These are phyloP conservation scores for Oenanthe javanica DNA, from an alignment of 140 eudicot genomes.

Conservation along the genomic window DNA sequence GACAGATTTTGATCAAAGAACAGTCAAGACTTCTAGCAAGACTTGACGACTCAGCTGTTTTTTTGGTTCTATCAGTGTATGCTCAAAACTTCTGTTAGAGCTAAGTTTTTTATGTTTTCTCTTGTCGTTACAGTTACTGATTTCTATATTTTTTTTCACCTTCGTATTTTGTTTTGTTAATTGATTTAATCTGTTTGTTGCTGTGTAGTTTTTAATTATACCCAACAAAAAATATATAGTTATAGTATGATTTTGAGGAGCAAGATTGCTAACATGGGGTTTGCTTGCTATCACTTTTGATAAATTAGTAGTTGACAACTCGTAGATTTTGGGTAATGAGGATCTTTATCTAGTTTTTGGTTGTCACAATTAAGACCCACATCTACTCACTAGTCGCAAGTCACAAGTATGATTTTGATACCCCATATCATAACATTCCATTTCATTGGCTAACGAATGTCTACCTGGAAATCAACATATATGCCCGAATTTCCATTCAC, in stretches of 20 bases:
- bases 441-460: not conserved
- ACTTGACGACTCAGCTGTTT: too few relatives aligned
- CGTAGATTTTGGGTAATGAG: not conserved
- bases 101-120: too few relatives aligned
- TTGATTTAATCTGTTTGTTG: too few relatives aligned
- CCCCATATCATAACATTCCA: conserved; percentile 4
- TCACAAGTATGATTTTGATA: conserved; percentile 3
- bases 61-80: too few relatives aligned
- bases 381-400: not conserved
- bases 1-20: too few relatives aligned
- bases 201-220: too few relatives aligned
- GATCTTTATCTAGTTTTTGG: conserved; percentile 7
- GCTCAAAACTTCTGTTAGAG: too few relatives aligned
- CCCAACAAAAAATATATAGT: not conserved
- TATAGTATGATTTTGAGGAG: not conserved
- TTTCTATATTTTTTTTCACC: too few relatives aligned
- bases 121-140: too few relatives aligned
- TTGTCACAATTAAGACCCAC: conserved; percentile 4
- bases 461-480: not conserved
- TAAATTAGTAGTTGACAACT: not conserved
- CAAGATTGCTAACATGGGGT: not conserved
- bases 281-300: not conserved
- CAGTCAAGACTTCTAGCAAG: too few relatives aligned
- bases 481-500: not conserved
- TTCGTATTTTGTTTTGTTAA: too few relatives aligned